Percentiles rank a stretch among this genome's conserved stretches.
Conservation (phyloP, 2,329 filamentous ascomycete species). For the Hypoxylon sp. region DNA sequence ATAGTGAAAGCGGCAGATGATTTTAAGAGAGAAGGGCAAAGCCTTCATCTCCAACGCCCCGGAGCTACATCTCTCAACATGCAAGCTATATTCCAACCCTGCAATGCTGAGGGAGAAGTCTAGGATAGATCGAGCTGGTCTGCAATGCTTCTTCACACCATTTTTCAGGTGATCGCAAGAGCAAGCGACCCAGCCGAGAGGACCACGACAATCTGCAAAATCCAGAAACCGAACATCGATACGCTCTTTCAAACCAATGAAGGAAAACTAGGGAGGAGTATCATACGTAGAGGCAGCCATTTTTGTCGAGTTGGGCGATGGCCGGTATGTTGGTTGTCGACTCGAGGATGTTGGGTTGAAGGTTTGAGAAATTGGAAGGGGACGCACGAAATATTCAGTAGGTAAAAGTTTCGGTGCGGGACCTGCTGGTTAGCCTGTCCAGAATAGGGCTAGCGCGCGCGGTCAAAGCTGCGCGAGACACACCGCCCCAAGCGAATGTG, state of each 20-base stretch:
- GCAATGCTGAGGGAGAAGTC: constrained; percentile 70
- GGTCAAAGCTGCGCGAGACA: constrained; percentile 30
- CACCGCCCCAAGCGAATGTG: constrained; percentile 41
- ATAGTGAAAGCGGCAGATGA: constrained; percentile 71
- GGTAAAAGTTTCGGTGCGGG: constrained; percentile 43
- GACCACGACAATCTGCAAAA: constrained; percentile 84
- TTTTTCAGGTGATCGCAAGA: constrained; percentile 55
- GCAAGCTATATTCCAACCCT: constrained; percentile 65
- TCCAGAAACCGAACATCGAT: constrained; percentile 64
- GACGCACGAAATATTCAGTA: constrained; percentile 26
- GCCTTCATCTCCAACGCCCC: constrained; percentile 87
- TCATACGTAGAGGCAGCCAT: constrained; percentile 57
- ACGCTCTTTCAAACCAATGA: constrained; percentile 58
- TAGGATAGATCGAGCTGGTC: constrained; percentile 86
- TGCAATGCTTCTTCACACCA: constrained; percentile 57
- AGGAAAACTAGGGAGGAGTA: constrained; percentile 62
- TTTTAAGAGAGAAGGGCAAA: constrained; percentile 80
- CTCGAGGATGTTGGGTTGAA: constrained; percentile 48
- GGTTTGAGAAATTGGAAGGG: constrained; percentile 37
- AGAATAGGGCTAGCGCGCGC: constrained; percentile 19
- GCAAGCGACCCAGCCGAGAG: constrained; percentile 79
- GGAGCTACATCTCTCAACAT: constrained; percentile 70
- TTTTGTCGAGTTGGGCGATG: constrained; percentile 54
- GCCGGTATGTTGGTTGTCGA: constrained; percentile 51
- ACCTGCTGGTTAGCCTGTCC: constrained; percentile 9